These are phyloP conservation scores for Trifolium pratense DNA, from an alignment of 306 rosid species.

Conservation along the genomic window DNA sequence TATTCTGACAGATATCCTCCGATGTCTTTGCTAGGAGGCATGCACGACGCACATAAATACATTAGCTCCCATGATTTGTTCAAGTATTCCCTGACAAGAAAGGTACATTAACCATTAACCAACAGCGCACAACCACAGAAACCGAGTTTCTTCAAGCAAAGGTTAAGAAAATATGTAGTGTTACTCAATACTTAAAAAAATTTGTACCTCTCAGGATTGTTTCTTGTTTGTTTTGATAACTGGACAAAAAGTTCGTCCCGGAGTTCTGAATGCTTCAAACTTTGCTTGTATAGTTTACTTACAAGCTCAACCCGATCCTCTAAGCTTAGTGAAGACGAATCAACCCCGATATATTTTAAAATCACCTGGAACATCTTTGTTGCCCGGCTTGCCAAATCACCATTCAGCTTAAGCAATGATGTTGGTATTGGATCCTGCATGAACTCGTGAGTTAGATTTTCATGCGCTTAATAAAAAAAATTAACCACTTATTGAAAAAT, in stretches of 20 bases:
- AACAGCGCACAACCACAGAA: constrained; percentile 3
- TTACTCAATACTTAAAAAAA: constrained; percentile 6
- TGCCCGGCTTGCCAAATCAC: constrained; percentile 79
- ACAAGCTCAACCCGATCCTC: constrained; percentile 78
- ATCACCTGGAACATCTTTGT: constrained; percentile 71
- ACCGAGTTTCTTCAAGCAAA: constrained; percentile 11
- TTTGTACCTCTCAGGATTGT: constrained; percentile 73
- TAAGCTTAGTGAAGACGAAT: constrained; percentile 66
- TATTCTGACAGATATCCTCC: constrained; percentile 86
- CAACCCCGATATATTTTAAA: constrained; percentile 84
- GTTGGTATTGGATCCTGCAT: constrained; percentile 87
- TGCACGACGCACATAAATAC: constrained; percentile 76
- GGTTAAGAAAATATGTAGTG: constrained; percentile 6
- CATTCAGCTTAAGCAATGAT: constrained; percentile 71
- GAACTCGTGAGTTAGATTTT: constrained; percentile 34
- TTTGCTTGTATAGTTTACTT: constrained; percentile 79
- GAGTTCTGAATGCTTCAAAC: constrained; percentile 83
- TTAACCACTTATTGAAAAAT: neutral
- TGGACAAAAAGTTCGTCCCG: constrained; percentile 88
- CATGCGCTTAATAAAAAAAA: neutral
- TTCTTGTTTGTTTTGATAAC: constrained; percentile 87
- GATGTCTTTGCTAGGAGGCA: constrained; percentile 92
- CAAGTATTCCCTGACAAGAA: constrained; percentile 66
- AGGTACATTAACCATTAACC: neutral
- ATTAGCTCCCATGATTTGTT: constrained; percentile 87